Percentiles rank a stretch among this genome's conserved stretches.
Conservation (phyloP, 2,329 filamentous ascomycete species). For the Fusarium miscanthi region DNA sequence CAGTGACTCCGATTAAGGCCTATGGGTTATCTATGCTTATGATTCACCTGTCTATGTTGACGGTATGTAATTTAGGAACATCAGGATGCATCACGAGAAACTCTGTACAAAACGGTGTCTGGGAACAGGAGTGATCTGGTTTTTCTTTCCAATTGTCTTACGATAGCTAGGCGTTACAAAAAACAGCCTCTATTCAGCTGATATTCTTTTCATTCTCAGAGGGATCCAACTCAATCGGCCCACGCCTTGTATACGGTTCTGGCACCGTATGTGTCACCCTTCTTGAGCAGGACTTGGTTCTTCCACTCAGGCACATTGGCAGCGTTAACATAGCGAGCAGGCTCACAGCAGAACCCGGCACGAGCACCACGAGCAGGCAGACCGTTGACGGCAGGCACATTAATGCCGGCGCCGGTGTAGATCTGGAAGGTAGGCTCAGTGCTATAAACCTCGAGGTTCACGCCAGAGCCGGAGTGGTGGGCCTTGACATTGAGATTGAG, state of each 20-base stretch:
- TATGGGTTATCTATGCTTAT: background rate
- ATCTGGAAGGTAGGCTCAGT: constrained; percentile 98
- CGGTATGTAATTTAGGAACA: constrained; percentile 6
- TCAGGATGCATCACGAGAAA: constrained; percentile 29
- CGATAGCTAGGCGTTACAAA: constrained; percentile 22
- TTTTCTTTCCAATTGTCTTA: constrained; percentile 13
- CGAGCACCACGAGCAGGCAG: constrained; percentile 73
- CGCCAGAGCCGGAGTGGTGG: constrained; percentile 76
- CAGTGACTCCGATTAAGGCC: constrained; percentile 68
- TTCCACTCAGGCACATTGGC: constrained; percentile 85
- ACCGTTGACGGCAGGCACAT: constrained; percentile 75
- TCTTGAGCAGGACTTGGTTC: constrained; percentile 81
- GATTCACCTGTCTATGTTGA: constrained; percentile 1
- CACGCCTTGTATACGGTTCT: constrained; percentile 87
- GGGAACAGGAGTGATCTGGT: background rate
- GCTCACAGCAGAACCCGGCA: constrained; percentile 91
- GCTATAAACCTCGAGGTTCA: constrained; percentile 88
- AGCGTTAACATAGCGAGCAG: constrained; percentile 90
- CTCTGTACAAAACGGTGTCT: constrained; percentile 26
- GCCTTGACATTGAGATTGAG: constrained; percentile 77
- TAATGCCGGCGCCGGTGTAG: constrained; percentile 88
- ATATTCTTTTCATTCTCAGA: constrained; percentile 1
- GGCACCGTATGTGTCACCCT: constrained; percentile 84
- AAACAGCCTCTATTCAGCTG: constrained; percentile 19
- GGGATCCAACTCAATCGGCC: constrained; percentile 65